phyloP scores from a whole-genome alignment of 352 stramenopile species.

The Aphanomyces astaci region DNA sequence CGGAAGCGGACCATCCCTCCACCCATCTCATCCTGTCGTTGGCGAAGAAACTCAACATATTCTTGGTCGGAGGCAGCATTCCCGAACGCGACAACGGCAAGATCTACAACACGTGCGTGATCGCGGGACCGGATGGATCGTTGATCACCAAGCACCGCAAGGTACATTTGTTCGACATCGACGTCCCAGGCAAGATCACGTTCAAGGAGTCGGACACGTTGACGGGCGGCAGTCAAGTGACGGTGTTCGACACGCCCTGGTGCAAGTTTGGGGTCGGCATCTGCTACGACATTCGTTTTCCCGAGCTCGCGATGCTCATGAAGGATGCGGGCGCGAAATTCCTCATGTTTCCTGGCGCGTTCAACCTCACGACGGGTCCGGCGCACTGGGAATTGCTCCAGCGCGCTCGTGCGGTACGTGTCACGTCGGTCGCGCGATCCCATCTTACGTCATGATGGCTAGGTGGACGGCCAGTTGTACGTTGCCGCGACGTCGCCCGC shows the following conservation, averaged over 20 bases:
- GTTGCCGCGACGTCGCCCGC: constrained; percentile 95
- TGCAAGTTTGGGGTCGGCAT: constrained; percentile 97
- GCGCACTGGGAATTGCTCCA: constrained; percentile 99
- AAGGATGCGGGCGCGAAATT: constrained; percentile 85
- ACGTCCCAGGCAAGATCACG: constrained; percentile 97
- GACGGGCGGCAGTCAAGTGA: constrained; percentile 83
- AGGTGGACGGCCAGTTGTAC: constrained; percentile 90
- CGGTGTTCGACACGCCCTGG: constrained; percentile 81
- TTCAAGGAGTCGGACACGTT: constrained; percentile 99
- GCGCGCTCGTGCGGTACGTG: constrained; percentile 87
- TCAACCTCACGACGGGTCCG: constrained; percentile 89
- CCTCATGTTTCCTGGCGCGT: constrained; percentile 78
- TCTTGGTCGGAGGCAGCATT: constrained; percentile 96
- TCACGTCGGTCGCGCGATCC: too few relatives aligned
- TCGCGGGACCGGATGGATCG: constrained; percentile 90
- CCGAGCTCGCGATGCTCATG: constrained; percentile 96
- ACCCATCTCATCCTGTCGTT: constrained; percentile 83
- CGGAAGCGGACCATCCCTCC: constrained; percentile 71
- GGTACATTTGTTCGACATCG: constrained; percentile 99
- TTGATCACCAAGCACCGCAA: constrained; percentile 99
- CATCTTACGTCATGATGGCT: too few relatives aligned
- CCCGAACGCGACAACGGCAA: constrained; percentile 83
- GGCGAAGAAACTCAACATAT: constrained; percentile 86
- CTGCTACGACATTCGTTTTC: constrained; percentile 99
- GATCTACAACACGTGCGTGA: constrained; percentile 99